Conservation (phyloP, 805 yeast genomes). For the Komagataella ulmi region DNA sequence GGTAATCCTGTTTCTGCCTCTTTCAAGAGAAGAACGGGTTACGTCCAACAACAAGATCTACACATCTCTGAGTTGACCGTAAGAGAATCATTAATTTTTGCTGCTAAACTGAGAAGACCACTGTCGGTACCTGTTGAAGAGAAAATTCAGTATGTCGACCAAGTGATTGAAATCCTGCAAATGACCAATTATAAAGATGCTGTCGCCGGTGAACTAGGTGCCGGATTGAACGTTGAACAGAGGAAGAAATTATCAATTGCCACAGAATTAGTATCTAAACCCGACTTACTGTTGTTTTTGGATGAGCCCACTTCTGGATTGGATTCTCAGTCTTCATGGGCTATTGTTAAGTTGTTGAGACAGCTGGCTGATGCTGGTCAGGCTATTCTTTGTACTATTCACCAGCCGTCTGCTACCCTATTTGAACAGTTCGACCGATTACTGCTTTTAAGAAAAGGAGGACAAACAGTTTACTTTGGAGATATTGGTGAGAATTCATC, state of each 20-base stretch:
- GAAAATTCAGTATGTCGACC: constrained; percentile 28
- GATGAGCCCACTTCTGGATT: constrained; percentile 44
- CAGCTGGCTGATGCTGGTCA: constrained; percentile 33
- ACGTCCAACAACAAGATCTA: constrained; percentile 40
- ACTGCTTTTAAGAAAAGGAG: constrained; percentile 34
- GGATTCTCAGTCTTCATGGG: constrained; percentile 39
- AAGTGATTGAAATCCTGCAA: constrained; percentile 25
- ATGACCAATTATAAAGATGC: constrained; percentile 35
- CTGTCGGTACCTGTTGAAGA: constrained; percentile 20
- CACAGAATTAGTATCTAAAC: constrained; percentile 33
- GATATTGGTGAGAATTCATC: constrained; percentile 22
- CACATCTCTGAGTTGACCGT: constrained; percentile 32
- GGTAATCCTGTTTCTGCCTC: constrained; percentile 26
- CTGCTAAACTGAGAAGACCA: constrained; percentile 27
- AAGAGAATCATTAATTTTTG: constrained; percentile 28
- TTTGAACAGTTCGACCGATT: constrained; percentile 33
- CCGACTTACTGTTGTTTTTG: constrained; percentile 28
- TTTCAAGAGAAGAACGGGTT: constrained; percentile 32
- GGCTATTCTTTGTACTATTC: constrained; percentile 41
- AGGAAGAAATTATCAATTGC: constrained; percentile 30
- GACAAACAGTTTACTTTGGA: constrained; percentile 31
- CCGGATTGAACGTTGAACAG: constrained; percentile 28
- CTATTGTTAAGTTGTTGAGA: constrained; percentile 30
- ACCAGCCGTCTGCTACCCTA: constrained; percentile 39
- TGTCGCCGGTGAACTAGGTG: constrained; percentile 22